Percentiles rank a stretch among this genome's conserved stretches.
These are phyloP conservation scores for Filobasidium floriforme DNA, from an alignment of 768 basidiomycete species.

Conservation along the genomic window DNA sequence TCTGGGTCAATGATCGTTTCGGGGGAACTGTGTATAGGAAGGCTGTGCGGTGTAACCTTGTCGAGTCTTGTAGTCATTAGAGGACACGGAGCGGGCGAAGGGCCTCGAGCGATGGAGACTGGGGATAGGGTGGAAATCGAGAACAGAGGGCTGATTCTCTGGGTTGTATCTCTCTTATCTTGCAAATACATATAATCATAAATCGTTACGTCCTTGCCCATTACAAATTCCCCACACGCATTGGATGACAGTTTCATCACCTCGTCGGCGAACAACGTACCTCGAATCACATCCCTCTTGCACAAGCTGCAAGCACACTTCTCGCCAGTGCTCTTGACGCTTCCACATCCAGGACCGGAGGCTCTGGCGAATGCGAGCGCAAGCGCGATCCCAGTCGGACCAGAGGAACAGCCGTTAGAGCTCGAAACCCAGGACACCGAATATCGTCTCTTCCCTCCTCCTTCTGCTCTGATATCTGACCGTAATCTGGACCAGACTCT, in stretches of 20 bases:
- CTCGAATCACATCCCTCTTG: constrained; percentile 89
- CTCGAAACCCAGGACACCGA: constrained; percentile 22
- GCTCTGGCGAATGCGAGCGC: background rate
- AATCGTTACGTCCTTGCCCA: too few relatives aligned
- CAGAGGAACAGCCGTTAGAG: constrained; percentile 5
- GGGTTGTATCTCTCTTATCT: background rate
- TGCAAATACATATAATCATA: too few relatives aligned
- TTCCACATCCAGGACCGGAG: constrained; percentile 36
- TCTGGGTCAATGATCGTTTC: background rate
- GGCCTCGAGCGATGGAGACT: too few relatives aligned
- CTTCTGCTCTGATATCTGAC: constrained; percentile 52
- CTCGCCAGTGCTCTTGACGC: constrained; percentile 60
- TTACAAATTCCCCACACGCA: too few relatives aligned
- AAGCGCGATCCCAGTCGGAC: background rate
- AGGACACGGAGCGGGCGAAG: too few relatives aligned
- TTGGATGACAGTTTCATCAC: constrained; percentile 77
- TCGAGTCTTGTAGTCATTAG: too few relatives aligned
- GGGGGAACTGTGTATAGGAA: background rate
- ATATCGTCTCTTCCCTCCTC: constrained; percentile 80
- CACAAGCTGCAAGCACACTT: constrained; percentile 70
- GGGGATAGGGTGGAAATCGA: too few relatives aligned
- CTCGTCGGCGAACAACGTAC: constrained; percentile 93
- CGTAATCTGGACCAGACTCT: constrained; percentile 54
- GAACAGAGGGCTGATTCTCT: background rate
- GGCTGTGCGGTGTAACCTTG: too few relatives aligned